Percentiles rank a stretch among this genome's conserved stretches.
Conservation (phyloP, 805 yeast genomes). For the Suhomyces vadensis region DNA sequence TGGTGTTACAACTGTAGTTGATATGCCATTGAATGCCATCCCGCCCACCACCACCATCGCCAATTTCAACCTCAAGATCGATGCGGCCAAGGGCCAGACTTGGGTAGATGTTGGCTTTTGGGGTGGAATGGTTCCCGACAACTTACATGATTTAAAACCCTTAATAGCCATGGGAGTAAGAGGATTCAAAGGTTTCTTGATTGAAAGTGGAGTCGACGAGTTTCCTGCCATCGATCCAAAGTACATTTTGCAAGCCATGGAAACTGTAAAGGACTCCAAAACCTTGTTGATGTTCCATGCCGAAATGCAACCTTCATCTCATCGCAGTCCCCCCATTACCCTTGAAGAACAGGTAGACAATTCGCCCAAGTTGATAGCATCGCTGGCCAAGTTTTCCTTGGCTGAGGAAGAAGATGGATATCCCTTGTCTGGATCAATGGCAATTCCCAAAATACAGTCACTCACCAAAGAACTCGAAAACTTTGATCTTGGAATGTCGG, state of each 20-base stretch:
- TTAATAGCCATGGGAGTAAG: constrained; percentile 83
- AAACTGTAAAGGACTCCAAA: constrained; percentile 55
- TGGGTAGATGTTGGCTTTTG: constrained; percentile 96
- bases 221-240: constrained; percentile 76
- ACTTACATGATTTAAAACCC: constrained; percentile 68
- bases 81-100: constrained; percentile 76
- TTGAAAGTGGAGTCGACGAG: constrained; percentile 95
- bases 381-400: background rate
- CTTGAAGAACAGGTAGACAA: background rate
- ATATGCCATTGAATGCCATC: constrained; percentile 94
- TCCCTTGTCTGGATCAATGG: background rate
- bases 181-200: constrained; percentile 90
- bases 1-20: constrained; percentile 93
- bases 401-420: constrained; percentile 5
- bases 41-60: constrained; percentile 91
- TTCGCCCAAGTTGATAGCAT: constrained; percentile 6
- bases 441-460: background rate
- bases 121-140: constrained; percentile 92
- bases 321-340: background rate
- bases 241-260: constrained; percentile 69
- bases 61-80: constrained; percentile 71
- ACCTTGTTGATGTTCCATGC: constrained; percentile 92
- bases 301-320: constrained; percentile 65
- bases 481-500: constrained; percentile 40
- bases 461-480: constrained; percentile 30